Evolutionary conservation across 2,329 filamentous ascomycete species (phyloP), one percentile per base, ranked within the genome.

Genomic region (Neonectria magnoliae): DNA sequence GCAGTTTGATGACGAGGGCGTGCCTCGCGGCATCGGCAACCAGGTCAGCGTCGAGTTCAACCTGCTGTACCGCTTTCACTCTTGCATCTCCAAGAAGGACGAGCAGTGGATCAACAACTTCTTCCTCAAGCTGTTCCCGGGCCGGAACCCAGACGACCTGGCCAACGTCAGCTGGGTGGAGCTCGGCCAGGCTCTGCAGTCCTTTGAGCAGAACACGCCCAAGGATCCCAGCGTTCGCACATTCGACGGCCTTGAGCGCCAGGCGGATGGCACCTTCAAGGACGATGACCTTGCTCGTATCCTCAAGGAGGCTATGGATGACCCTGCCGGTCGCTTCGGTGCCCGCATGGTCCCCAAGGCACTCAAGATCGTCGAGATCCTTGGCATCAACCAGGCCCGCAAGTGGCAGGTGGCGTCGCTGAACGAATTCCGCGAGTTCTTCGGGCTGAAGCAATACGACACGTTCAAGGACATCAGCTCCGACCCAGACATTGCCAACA

Each of bases 361-460:
- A 1, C 83, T 91, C 71, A 87, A 84, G 70, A 80, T 83, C 1
- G 83, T 91, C n/a, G 89, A 91, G 75, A 81, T 89, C 3, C 81
- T 90, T 2, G 88, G 88, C 9, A 90, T 90, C 55, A 81, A 84
- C 18, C 88, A 90, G 68, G 86, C 84, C 6, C 85, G 88, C 42
- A 84, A 85, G 41, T 90, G 88, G 88, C 84, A 88, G 58, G 76
- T 89, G 11, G 86, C 84, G 1, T 87, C 87, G 0, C 76, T 91
- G 42, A 91, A 91, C 68, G 88, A 91, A 16, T 29, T 50, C 47
- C 25, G 47, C 5, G 27, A 50, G 25, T 50, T 50, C 47, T 50
- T 50, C 16, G 27, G 27, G 27, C 47, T 91, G 42, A 83, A 86
- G 73, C 81, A 81, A 20, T 84, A 90, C 73, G 76, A 82, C 27